These are phyloP conservation scores for Saccharomycopsis fibuligera DNA, from an alignment of 805 yeast species.

Conservation along the genomic window DNA sequence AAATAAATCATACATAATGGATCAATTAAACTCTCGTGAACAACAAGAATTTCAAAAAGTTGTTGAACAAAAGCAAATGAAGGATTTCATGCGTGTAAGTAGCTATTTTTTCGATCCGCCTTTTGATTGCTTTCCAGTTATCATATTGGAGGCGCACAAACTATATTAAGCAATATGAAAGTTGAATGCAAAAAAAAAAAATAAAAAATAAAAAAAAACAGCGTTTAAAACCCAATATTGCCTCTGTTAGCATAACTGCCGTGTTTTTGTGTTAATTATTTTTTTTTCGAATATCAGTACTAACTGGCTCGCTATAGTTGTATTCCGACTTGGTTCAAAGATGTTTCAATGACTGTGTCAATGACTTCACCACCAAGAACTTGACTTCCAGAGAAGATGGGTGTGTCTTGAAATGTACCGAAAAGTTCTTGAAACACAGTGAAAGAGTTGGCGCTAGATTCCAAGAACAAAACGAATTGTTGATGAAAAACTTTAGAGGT, in stretches of 20 bases:
- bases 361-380: slow-evolving; percentile 91
- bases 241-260: no score
- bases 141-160: no score
- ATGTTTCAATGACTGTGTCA: slow-evolving; percentile 96
- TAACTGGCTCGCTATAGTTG: slow-evolving; percentile 29
- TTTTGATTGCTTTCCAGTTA: no score
- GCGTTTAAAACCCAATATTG: no score
- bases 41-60: slow-evolving; percentile 94
- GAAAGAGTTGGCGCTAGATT: slow-evolving; percentile 98
- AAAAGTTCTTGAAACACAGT: slow-evolving; percentile 94
- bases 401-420: slow-evolving; percentile 89
- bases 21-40: slow-evolving; percentile 88
- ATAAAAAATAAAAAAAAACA: no score
- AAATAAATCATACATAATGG: no score
- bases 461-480: slow-evolving; percentile 90
- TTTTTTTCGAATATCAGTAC: neutral
- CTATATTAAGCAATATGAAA: no score
- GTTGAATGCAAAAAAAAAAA: no score
- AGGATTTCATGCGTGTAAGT: slow-evolving; percentile 89
- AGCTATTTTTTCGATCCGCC: neutral
- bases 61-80: slow-evolving; percentile 97
- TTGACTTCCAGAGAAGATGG: slow-evolving; percentile 78
- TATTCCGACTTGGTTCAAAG: slow-evolving; percentile 94
- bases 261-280: no score
- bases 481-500: slow-evolving; percentile 61